Evolutionary conservation across 768 basidiomycete genomes (phyloP), one percentile per base, ranked within the genome.

Genomic region (Termitomyces sp.): DNA sequence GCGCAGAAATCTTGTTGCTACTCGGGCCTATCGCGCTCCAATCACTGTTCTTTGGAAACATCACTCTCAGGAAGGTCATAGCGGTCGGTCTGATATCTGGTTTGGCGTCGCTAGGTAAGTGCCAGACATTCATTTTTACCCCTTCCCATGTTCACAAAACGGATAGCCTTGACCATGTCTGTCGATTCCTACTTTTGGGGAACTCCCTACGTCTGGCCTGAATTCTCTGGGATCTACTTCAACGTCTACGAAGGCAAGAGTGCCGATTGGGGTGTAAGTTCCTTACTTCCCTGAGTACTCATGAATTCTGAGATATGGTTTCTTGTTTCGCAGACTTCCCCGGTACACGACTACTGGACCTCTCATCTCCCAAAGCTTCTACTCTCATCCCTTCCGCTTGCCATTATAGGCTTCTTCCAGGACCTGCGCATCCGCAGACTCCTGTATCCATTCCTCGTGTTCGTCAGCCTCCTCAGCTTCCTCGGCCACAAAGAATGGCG

Each of bases 401-500:
- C 87, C 1, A 12, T 83, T 16, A 55, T 92, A 16, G 89, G 87
- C 0, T 69, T 76, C 44, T 28, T 76, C 7, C 59, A 77, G 16
- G 86, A 91, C 64, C 65, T 63, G 9, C 79, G 83, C 9, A 75
- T 86, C 48, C 81, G 82, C 4, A 69, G 74, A 3, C 76, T 90
- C 40, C 72, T 88, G 4, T 53, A 80, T 11, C 83, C 88, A 0
- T 78, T 84, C 2, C 32, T 87, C 5, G 60, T 68, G 0, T 91
- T 89, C 62, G 68, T 93, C 8, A 72, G 69, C 2, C 66, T 88
- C 3, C 84, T 98, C 71, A 95, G 94, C 70, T 77, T 70, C 35
- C 78, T 98, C 1, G 88, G 84, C 0, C 97, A 99, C 75, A 99
- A 99, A 71, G 97, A 99, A 74, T 99, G 97, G 97, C 84, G 97